Evolutionary conservation across 305 asterid species (phyloP).

Genomic region (Fraxinus ornus): DNA sequence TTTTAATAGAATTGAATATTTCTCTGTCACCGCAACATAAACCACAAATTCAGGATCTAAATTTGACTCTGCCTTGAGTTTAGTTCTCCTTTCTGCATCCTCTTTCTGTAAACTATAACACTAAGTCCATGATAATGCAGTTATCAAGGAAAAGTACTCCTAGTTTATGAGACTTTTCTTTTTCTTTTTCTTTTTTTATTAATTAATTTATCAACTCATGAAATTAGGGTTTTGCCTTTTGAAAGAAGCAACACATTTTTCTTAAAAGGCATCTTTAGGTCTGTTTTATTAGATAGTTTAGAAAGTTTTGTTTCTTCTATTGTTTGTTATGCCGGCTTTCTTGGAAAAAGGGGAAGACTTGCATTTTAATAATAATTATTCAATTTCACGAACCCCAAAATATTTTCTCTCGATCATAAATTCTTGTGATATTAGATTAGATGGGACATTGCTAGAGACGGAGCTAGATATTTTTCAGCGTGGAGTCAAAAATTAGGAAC

Average conservation of each 20-base stretch:
- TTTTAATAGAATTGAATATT: neutral
- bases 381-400: neutral
- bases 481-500: too few species aligned
- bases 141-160: slow-evolving; percentile 1
- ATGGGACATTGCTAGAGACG: too few species aligned
- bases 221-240: slow-evolving; percentile 20
- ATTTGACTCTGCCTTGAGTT: slow-evolving; percentile 22
- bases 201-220: neutral
- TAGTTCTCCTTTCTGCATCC: slow-evolving; percentile 5
- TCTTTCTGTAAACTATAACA: slow-evolving; percentile 17
- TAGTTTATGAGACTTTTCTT: neutral
- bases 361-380: neutral
- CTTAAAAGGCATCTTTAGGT: slow-evolving; percentile 29
- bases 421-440: neutral
- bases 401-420: neutral
- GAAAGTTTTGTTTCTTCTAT: slow-evolving; percentile 28
- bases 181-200: neutral
- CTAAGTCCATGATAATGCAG: neutral
- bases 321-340: slow-evolving; percentile 14
- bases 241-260: slow-evolving; percentile 28
- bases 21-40: neutral
- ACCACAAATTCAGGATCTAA: slow-evolving; percentile 36
- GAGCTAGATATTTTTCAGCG: too few species aligned
- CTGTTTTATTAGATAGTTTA: slow-evolving; percentile 20
- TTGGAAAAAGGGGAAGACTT: slow-evolving; percentile 4